Evolutionary conservation across 768 basidiomycete species (phyloP), one percentile per base, ranked within the genome.

Genomic region (Mycena crocata): DNA sequence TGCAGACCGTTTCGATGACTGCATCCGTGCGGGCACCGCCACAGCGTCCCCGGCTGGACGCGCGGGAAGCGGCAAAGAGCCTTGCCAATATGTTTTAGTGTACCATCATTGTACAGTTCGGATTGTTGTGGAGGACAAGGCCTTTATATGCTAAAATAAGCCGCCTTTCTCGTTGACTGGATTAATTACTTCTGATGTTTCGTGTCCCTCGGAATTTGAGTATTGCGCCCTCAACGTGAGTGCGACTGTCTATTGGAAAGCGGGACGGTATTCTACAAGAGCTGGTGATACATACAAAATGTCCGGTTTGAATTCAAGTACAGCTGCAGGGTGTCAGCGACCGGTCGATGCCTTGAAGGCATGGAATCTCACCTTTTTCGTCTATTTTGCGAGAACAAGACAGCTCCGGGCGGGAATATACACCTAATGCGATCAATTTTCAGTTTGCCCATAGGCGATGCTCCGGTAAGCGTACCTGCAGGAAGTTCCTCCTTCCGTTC

Each of bases 401-500:
- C 86, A 87, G 15, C 88, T 89, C 70, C 91, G 86, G 15, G 86
- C 80, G 21, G 92, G 92, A 55, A 91, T 84, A 74, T 93, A 93
- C 26, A 92, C 89, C 90, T 93, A 68, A 37, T n/a, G 31, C 55
- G 37, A 44, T 65, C 59, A 59, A 37, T 40, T 26, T 23, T 46
- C 51, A 9, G 8, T 6, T 30, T 19, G 26, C n/a, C n/a, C n/a
- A 35, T 56, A 61, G 62, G 21, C 15, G 6, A 34, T 49, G 50
- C 32, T 24, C 28, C 54, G 51, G 49, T n/a, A 17, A 67, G 72
- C 84, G 65, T 70, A 93, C 95, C 86, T 97, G 93, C 57, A 92
- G 71, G 84, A 86, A 98, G 76, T 99, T 98, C 78, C 89, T 93
- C 75, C 97, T 86, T n/a, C 85, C 87, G 75, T 97, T 95, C 97